phyloP scores from a whole-genome alignment of 495 filamentous ascomycete species.

The Clavariopsis aquatica region DNA sequence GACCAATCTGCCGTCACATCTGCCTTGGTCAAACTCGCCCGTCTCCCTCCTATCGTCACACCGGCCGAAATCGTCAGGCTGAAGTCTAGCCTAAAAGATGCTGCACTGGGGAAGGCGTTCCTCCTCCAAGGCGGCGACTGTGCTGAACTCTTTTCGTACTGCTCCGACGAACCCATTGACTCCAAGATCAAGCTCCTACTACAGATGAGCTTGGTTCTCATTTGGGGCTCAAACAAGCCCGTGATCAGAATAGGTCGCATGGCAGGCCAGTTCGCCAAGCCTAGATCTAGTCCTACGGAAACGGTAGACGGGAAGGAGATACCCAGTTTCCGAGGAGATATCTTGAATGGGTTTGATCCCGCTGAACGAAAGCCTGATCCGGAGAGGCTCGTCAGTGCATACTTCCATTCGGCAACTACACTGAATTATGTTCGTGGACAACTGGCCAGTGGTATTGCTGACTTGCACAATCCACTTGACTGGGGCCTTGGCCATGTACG shows the following conservation, averaged over 20 bases:
- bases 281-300: slow-evolving; percentile 85
- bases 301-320: slow-evolving; percentile 75
- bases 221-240: slow-evolving; percentile 87
- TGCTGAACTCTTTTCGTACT: slow-evolving; percentile 97
- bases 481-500: slow-evolving; percentile 95
- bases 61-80: slow-evolving; percentile 79
- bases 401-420: slow-evolving; percentile 92
- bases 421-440: slow-evolving; percentile 88
- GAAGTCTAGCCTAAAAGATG: slow-evolving; percentile 74
- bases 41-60: slow-evolving; percentile 86
- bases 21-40: slow-evolving; percentile 68
- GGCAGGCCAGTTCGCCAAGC: slow-evolving; percentile 97
- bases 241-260: slow-evolving; percentile 94
- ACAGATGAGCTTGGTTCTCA: slow-evolving; percentile 92
- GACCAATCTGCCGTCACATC: slow-evolving; percentile 64
- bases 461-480: slow-evolving; percentile 89
- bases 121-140: slow-evolving; percentile 96
- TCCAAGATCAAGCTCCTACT: slow-evolving; percentile 94
- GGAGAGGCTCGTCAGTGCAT: slow-evolving; percentile 79
- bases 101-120: slow-evolving; percentile 89
- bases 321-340: slow-evolving; percentile 90
- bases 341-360: slow-evolving; percentile 81
- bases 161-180: slow-evolving; percentile 80
- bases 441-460: slow-evolving; percentile 84
- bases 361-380: slow-evolving; percentile 78